Base-by-base conservation (phyloP, 306 rosid genomes). In the Cucurbita maxima region DNA sequence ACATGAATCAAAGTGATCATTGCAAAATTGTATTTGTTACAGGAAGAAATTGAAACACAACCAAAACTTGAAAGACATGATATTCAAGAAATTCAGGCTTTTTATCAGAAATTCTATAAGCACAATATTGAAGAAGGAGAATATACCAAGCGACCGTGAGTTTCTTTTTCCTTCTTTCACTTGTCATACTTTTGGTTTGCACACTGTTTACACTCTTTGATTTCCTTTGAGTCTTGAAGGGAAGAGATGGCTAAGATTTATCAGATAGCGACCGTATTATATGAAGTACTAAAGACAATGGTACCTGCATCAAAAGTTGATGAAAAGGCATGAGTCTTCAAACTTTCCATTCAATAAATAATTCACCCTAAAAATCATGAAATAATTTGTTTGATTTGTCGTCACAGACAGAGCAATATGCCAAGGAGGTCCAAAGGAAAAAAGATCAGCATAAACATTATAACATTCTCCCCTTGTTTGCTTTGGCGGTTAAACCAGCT, bases 391-490 rank as follows among this genome's bases (percentile, higher is more conserved):
- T 76, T 56, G 40, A 38, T 85, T 77, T 84, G 48, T 82, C 30
- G n/a, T 66, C 43, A 38, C 85, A 94, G 99, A 89, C 90, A 41
- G 78, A 76, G 83, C 74, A 51, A 76, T 86, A 86, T 72, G 89
- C 97, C 5, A 82, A 43, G 20, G 96, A 91, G 63, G 96, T 94
- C 66, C 81, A 79, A 66, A 81, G 75, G 61, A 90, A 85, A 81
- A 87, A 64, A 80, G 87, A 82, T 52, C 95, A 83, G 77, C 83
- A 82, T 72, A 87, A 81, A 58, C 88, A 85, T 86, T 89, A 87
- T 79, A 94, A 94, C 85, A 90, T 94, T 82, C 96, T 94, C 79
- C 98, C 98, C 48, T 76, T 90, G 71, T 84, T 88, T 84, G 89
- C 88, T 66, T 85, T 86, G 68, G 97, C 92, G 79, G 92, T 86